A percentile compares a stretch with the other conserved stretches of the same genome.
These are phyloP conservation scores for Sphagnum magellanicum DNA, from an alignment of 228 moss, liverwort and hornwort genomes.

Conservation along the genomic window DNA sequence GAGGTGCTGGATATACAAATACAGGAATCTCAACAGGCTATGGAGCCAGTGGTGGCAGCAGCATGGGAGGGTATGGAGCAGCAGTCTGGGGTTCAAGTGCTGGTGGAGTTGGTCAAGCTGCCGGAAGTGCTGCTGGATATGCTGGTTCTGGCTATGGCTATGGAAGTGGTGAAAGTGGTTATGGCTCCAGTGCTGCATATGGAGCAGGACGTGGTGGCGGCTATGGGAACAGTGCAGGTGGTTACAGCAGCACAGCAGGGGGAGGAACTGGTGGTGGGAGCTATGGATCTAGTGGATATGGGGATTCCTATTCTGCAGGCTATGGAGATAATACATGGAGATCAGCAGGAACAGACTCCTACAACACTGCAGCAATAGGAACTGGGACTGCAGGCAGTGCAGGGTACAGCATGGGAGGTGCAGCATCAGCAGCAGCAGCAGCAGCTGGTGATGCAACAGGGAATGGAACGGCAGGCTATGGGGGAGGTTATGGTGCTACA, in stretches of 20 bases:
- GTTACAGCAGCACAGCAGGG: background rate
- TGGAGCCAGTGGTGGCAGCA: slow-evolving; percentile 57
- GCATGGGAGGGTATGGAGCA: slow-evolving; percentile 72
- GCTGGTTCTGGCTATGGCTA: slow-evolving; percentile 83
- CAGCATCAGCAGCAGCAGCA: background rate
- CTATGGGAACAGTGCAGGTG: slow-evolving; percentile 73
- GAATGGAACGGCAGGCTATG: slow-evolving; percentile 89
- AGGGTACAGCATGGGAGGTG: slow-evolving; percentile 53
- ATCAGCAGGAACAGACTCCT: slow-evolving; percentile 69
- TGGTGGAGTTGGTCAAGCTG: slow-evolving; percentile 60
- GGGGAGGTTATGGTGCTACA: slow-evolving; percentile 96
- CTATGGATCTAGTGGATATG: slow-evolving; percentile 63
- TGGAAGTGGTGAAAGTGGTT: slow-evolving; percentile 77
- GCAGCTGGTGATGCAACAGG: slow-evolving; percentile 22
- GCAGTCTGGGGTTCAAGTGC: slow-evolving; percentile 70
- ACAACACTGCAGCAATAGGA: slow-evolving; percentile 61
- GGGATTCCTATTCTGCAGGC: slow-evolving; percentile 63
- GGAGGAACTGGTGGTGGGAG: slow-evolving; percentile 73
- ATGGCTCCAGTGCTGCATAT: slow-evolving; percentile 72
- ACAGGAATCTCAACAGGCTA: slow-evolving; percentile 75
- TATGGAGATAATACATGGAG: slow-evolving; percentile 94
- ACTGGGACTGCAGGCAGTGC: slow-evolving; percentile 67
- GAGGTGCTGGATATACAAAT: slow-evolving; percentile 74
- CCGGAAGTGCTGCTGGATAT: slow-evolving; percentile 66
- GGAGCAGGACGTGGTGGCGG: slow-evolving; percentile 73